Evolutionary conservation across 495 filamentous ascomycete species (phyloP).

Genomic region (Parathielavia appendiculata): DNA sequence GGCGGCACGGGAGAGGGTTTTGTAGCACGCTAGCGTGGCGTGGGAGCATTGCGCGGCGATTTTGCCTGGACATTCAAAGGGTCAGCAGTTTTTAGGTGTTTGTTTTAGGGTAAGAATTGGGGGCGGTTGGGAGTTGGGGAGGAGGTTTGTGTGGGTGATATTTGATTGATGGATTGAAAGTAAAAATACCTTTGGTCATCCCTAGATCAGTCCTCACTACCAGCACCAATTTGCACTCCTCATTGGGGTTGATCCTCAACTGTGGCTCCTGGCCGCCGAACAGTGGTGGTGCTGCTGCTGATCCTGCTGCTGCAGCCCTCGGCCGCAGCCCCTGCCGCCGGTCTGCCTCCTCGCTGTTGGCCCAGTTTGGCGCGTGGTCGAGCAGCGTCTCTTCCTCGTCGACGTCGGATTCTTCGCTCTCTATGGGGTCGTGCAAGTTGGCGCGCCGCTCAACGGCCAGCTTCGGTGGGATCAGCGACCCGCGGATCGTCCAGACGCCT

Average conservation of each 20-base stretch:
- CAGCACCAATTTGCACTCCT: conserved; percentile 91
- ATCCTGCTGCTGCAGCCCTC: conserved; percentile 15
- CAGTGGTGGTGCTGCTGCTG: conserved; percentile 9
- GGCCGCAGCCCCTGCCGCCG: conserved; percentile 43
- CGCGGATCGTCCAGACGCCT: conserved; percentile 47
- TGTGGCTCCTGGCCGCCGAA: conserved; percentile 20
- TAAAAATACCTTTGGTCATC: conserved; percentile 79
- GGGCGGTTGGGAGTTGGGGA: background rate
- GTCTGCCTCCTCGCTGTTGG: conserved; percentile 47
- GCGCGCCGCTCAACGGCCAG: conserved; percentile 33
- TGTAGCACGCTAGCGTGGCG: conserved; percentile 95
- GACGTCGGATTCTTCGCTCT: conserved; percentile 50
- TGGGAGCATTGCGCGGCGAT: conserved; percentile 96
- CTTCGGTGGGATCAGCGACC: conserved; percentile 46
- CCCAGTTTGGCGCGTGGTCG: conserved; percentile 58
- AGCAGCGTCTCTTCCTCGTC: conserved; percentile 48
- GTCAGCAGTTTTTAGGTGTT: background rate
- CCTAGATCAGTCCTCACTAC: conserved; percentile 90
- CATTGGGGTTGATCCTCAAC: conserved; percentile 43
- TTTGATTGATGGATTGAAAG: background rate
- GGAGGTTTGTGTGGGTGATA: background rate
- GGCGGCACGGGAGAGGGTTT: conserved; percentile 59
- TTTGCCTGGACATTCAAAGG: conserved; percentile 61
- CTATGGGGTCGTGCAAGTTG: conserved; percentile 37
- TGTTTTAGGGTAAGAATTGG: no score